Evolutionary conservation across 2,329 filamentous ascomycete species (phyloP), one percentile per base, ranked within the genome.

Genomic region (Stagonosporopsis tanaceti): DNA sequence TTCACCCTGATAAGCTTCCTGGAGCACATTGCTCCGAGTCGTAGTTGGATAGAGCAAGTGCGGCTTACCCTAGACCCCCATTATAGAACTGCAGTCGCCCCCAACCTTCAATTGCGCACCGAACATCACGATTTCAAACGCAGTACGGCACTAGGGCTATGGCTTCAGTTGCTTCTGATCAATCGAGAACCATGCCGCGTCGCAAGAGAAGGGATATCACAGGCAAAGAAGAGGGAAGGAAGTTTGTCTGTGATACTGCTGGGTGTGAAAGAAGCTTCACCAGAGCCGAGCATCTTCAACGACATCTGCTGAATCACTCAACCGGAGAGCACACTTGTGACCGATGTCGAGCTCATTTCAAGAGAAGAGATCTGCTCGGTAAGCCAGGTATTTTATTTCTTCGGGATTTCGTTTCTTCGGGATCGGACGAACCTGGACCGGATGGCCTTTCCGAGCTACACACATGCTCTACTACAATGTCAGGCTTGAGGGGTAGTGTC

Each of bases 251-350:
- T 74, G 87, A 88, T 6, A 86, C 91, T 55, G 88, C 91, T 59
- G 92, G 89, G 17, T 99, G 94, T 72, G 93, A 91, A 38, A 97
- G 97, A 80, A 94, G 89, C 71, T 98, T 98, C 75, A 97, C 93
- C 9, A 87, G 94, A 73, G 94, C 94, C 7, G 94, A 98, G 78
- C 94, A 98, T 81, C 81, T 98, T 80, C 97, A 97, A 78, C 88
- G 94, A 45, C 94, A 98, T 79, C 91, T 97, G 77, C 80, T 98
- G 62, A 98, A 98, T 73, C 94, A 90, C 90, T 83, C 77, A 82
- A 70, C 62, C 22, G 75, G 75, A 12, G 81, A 83, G 40, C 81
- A 80, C 58, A 86, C 84, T 3, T 89, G 86, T 65, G 73, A 81
- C 47, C 76, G 86, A 64, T 89, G 87, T 61, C 80, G 81, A 54